Base-by-base conservation (phyloP, 495 filamentous ascomycete genomes). In the Haplographium delicatum region DNA sequence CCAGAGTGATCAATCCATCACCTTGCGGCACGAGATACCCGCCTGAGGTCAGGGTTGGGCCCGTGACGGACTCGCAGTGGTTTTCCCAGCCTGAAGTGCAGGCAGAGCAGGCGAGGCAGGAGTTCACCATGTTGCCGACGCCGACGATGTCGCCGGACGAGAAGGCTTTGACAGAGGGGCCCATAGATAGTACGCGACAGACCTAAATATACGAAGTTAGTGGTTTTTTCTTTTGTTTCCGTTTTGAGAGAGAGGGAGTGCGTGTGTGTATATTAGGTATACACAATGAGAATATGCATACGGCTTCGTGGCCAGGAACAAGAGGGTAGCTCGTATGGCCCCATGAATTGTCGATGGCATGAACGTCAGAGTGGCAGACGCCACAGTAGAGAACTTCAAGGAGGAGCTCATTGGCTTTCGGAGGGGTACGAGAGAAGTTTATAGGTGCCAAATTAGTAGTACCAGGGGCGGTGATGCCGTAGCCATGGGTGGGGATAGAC, bases 341-440 rank as follows among this genome's bases (percentile, higher is more conserved):
- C 39, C 39, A 42, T 15, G 39, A 15, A 23, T 42, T 42, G 39
- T 42, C 39, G 16, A 42, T 8, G 39, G 24, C 24, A 22, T 42
- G 39, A 5, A 42, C 39, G 16, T 42, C 39, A 3, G 39, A 42
- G 39, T 42, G 39, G 39, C 39, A 42, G 39, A 42, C 39, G 39
- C 39, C 39, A 13, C 39, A 42, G 16, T 42, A 42, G 39, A 42
- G 39, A 20, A 42, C 39, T 15, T 42, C 39, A 4, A 42, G 19
- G 3, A 42, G 16, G 3, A 42, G 39, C 20, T 42, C 39, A 20
- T 42, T 42, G 5, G 39, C n/a, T 42, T 42, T 42, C 10, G 39
- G 39, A 8, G 39, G 39, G n/a, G n/a, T n/a, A n/a, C n/a, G n/a
- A n/a, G n/a, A n/a, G n/a, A n/a, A n/a, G n/a, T n/a, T n/a, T n/a